Evolutionary conservation across 441 rosid genomes (phyloP).

Genomic region (Pelargonium cotyledonis): DNA sequence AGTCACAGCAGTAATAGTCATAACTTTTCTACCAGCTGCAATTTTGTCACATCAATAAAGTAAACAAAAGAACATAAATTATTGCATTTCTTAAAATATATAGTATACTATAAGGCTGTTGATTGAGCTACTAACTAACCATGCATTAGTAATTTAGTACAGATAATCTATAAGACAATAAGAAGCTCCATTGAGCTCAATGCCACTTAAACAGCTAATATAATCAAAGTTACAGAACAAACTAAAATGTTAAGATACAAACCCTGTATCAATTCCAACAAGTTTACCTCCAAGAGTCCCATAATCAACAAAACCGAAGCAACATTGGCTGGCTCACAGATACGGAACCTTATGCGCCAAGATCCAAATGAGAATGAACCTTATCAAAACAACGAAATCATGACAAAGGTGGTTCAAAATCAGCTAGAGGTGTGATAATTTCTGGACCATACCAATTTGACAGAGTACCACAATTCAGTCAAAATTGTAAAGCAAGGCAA

Average conservation of each 20-base stretch:
- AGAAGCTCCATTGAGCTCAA: constrained; percentile 5
- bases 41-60: neutral
- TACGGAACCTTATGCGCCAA: neutral
- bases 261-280: neutral
- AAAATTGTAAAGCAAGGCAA: neutral
- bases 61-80: neutral
- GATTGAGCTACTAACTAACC: neutral
- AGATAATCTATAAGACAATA: neutral
- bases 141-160: neutral
- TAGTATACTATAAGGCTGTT: neutral
- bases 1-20: neutral
- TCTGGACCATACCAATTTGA: neutral
- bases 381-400: neutral
- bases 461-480: neutral
- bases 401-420: neutral
- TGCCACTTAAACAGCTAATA: neutral
- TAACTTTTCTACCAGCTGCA: neutral
- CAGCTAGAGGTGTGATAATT: neutral
- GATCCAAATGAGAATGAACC: too few species aligned
- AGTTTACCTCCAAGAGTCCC: neutral
- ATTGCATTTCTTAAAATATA: neutral
- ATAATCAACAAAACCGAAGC: neutral
- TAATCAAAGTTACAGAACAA: neutral
- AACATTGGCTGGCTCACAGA: neutral
- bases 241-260: constrained; percentile 1